A percentile compares a stretch with the other conserved stretches of the same genome.
Conservation (phyloP, 371 early-diverging fungal genomes). For the Saksenaea oblongispora region DNA sequence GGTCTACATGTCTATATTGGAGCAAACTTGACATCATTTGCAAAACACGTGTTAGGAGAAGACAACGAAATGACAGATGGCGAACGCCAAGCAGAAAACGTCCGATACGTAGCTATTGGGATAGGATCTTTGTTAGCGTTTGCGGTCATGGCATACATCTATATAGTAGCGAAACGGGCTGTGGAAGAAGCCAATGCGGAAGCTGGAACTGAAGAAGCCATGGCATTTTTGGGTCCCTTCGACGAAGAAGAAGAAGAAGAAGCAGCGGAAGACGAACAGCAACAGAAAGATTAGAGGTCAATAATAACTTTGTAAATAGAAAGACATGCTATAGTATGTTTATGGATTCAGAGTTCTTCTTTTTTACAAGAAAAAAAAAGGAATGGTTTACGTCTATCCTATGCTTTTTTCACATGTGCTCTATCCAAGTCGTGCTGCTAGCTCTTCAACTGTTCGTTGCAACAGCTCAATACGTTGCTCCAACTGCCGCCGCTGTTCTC, state of each 20-base stretch:
- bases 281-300: not conserved
- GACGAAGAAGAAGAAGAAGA: slow-evolving; percentile 8
- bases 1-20: slow-evolving; percentile 76
- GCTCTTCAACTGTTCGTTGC: slow-evolving; percentile 31
- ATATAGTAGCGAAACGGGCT: slow-evolving; percentile 51
- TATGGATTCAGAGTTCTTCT: not conserved
- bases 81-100: slow-evolving; percentile 29
- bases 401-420: not conserved
- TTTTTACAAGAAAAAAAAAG: not conserved
- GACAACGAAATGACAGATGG: slow-evolving; percentile 46
- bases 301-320: not conserved
- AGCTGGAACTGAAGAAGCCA: slow-evolving; percentile 12
- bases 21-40: slow-evolving; percentile 63
- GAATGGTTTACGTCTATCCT: not conserved
- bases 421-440: slow-evolving; percentile 19
- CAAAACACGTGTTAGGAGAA: slow-evolving; percentile 48
- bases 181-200: slow-evolving; percentile 42
- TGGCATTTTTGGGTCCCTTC: slow-evolving; percentile 23
- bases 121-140: slow-evolving; percentile 49
- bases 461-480: slow-evolving; percentile 50
- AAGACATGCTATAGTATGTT: not conserved
- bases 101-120: slow-evolving; percentile 38
- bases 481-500: slow-evolving; percentile 47
- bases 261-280: not conserved
- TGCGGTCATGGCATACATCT: slow-evolving; percentile 63